Conservation (phyloP, 192 early-diverging fungal genomes). For the Coemansia sp. region DNA sequence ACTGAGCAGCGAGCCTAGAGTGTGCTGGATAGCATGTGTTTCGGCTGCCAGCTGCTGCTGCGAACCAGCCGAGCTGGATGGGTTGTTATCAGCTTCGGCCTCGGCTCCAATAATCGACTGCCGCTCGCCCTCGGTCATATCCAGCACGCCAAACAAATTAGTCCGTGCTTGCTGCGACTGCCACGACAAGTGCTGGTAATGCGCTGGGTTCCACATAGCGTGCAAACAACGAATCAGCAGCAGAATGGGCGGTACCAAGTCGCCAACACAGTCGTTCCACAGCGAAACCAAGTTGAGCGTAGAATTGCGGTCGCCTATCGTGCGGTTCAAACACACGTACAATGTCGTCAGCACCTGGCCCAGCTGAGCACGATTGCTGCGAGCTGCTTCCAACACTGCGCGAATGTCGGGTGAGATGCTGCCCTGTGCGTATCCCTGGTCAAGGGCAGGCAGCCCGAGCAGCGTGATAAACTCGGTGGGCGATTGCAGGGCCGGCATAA, state of each 20-base stretch:
- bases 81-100: neutral
- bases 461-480: conserved; percentile 22
- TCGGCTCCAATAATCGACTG: conserved; percentile 14
- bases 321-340: conserved; percentile 38
- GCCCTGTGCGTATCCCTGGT: conserved; percentile 15
- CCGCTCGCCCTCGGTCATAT: conserved; percentile 25
- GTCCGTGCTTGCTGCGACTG: conserved; percentile 21
- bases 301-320: conserved; percentile 10
- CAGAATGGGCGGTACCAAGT: conserved; percentile 26
- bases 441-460: conserved; percentile 31
- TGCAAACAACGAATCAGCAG: conserved; percentile 37
- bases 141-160: conserved; percentile 37
- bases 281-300: conserved; percentile 18
- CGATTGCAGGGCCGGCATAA: conserved; percentile 27
- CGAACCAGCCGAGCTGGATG: neutral
- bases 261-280: conserved; percentile 34
- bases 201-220: conserved; percentile 37
- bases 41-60: conserved; percentile 15
- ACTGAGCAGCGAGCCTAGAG: conserved; percentile 26
- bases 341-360: conserved; percentile 25
- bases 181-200: conserved; percentile 29
- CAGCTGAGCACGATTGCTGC: conserved; percentile 11
- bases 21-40: conserved; percentile 16
- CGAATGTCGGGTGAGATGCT: neutral
- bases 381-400: conserved; percentile 11